Percentiles rank a stretch among this genome's conserved stretches.
phyloP scores from a whole-genome alignment of 805 yeast species.

The Sporopachydermia lactativora region DNA sequence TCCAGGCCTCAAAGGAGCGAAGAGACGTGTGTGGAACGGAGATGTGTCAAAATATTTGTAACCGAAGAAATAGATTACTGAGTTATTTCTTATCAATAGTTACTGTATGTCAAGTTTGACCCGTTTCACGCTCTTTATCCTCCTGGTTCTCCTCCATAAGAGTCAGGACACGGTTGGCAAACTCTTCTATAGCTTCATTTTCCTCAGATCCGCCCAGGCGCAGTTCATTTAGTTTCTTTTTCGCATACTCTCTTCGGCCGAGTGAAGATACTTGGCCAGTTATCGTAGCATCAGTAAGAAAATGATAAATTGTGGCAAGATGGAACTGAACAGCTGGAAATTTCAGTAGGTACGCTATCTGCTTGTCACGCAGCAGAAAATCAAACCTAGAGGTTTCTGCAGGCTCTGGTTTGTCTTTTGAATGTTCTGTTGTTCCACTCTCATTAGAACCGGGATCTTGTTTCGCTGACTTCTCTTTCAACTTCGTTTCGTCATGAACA shows the following conservation, averaged over 20 bases:
- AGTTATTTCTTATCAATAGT: too few relatives aligned
- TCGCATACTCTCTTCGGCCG: constrained; percentile 43
- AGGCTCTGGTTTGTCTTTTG: constrained; percentile 1
- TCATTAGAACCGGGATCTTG: neutral
- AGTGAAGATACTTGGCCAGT: constrained; percentile 38
- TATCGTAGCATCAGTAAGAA: constrained; percentile 31
- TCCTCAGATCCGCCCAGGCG: constrained; percentile 52
- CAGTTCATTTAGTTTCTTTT: constrained; percentile 43
- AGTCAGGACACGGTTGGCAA: constrained; percentile 30
- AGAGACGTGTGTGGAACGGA: constrained; percentile 18
- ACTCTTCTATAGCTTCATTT: constrained; percentile 59
- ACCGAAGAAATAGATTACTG: constrained; percentile 4
- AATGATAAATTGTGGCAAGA: constrained; percentile 30
- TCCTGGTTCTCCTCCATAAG: constrained; percentile 9
- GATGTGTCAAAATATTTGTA: constrained; percentile 4
- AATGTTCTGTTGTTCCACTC: constrained; percentile 2
- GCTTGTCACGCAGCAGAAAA: constrained; percentile 25
- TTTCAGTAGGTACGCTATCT: constrained; percentile 30
- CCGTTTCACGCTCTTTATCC: constrained; percentile 1
- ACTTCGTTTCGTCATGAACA: constrained; percentile 14
- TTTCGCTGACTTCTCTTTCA: neutral
- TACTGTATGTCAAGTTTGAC: constrained; percentile 3
- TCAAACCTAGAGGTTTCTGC: constrained; percentile 15
- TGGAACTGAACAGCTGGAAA: constrained; percentile 45
- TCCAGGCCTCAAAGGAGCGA: constrained; percentile 21